A percentile compares a stretch with the other conserved stretches of the same genome.
Evolutionary conservation across 176 grass and related monocot species (phyloP).

Genomic region (Dactylis glomerata): DNA sequence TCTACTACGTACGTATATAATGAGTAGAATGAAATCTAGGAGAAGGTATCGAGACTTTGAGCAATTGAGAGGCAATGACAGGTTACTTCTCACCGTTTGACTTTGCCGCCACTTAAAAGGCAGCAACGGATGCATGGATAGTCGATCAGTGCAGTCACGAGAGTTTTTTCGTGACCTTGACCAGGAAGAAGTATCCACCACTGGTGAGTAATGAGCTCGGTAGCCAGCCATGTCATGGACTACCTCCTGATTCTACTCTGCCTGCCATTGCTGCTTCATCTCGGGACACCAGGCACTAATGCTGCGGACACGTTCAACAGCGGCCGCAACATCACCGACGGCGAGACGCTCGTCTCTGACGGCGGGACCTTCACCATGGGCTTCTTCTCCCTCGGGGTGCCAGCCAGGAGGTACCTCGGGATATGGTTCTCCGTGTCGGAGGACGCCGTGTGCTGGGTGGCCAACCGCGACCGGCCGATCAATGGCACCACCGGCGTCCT

Average conservation of each 20-base stretch:
- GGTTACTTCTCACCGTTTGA: not conserved
- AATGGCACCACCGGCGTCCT: slow-evolving; percentile 8
- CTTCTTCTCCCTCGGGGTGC: slow-evolving; percentile 10
- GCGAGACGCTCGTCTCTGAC: slow-evolving; percentile 26
- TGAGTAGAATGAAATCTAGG: not conserved
- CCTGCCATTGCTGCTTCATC: not conserved
- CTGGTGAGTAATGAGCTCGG: not conserved
- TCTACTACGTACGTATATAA: not conserved
- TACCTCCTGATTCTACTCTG: not conserved
- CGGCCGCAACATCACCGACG: slow-evolving; percentile 25
- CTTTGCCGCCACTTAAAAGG: not conserved
- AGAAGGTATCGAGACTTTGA: not conserved
- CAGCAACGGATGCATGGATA: too few species aligned
- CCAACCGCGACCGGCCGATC: slow-evolving; percentile 38
- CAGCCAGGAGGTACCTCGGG: slow-evolving; percentile 26
- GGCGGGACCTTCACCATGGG: slow-evolving; percentile 33
- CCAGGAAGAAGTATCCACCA: not conserved
- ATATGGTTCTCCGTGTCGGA: slow-evolving; percentile 36
- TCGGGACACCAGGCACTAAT: not conserved
- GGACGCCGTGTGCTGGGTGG: slow-evolving; percentile 43
- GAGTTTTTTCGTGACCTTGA: not conserved
- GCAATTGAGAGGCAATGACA: not conserved
- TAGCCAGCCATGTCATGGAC: too few species aligned
- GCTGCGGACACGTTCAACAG: not conserved
- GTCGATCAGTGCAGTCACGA: not conserved